Base-by-base conservation (phyloP, 805 yeast species). In the Yamadazyma takamatsuzukensis region DNA sequence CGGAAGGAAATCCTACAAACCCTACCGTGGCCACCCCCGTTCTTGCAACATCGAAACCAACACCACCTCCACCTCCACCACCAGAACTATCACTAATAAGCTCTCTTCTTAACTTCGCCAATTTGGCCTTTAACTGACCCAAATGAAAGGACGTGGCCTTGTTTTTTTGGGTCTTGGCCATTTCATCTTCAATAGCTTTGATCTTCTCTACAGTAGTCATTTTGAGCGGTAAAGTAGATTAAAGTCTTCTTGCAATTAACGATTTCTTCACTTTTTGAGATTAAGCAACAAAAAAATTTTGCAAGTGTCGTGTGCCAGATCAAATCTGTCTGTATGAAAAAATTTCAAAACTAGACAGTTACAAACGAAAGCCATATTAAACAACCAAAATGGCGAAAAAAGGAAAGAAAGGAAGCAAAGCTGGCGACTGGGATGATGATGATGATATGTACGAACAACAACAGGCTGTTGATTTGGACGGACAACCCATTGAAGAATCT, bases 11-110 rank as follows among this genome's bases (percentile, higher is more conserved):
- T 3, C 99, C 99, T 27, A 93, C 96, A 56, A 89, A 93, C 7
- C 98, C 99, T 32, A 93, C 94, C 6, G 95, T 78, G 3, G 96
- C 97, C 10, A 86, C 96, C 63, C 99, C 99, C 0, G 97, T 90
- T 59, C 96, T 78, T n/a, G 96, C 95, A 27, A 93, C 97, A 66
- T 93, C 99, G 61, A 93, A 93, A 6, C 98, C 98, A 15, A 75
- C 78, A 43, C 97, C 97, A 14, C 76, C 85, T 37, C 93, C 95
- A 38, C 96, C 96, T 21, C 96, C 96, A 27, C 54, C 48, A 11
- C 61, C 49, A 24, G 88, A 74, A 25, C 83, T 70, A 13, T 85
- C 76, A 22, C 68, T 53, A 41, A 93, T 70, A 34, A 93, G 71
- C 55, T 93, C 99, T 56, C 97, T 78, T 68, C 95, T 85, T 48